phyloP scores from a whole-genome alignment of 2,329 filamentous ascomycete genomes.

The Dissoconium aciculare region DNA sequence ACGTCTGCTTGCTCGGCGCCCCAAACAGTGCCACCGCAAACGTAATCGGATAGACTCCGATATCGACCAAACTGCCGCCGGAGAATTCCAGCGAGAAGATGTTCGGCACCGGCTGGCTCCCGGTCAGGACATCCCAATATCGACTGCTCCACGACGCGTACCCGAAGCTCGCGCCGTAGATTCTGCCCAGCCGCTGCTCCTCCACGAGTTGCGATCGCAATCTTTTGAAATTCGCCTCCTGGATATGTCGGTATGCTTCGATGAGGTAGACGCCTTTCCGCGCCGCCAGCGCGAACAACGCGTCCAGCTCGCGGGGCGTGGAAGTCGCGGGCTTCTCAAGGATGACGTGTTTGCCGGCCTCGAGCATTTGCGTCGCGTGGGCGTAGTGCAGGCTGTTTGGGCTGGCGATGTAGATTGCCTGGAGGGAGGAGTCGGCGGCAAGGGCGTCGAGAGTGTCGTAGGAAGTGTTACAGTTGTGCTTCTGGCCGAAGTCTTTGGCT shows the following conservation, averaged over 20 bases:
- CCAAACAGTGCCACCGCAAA: slow-evolving; percentile 36
- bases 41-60: slow-evolving; percentile 35
- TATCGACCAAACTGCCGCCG: slow-evolving; percentile 34
- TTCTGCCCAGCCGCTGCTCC: slow-evolving; percentile 25
- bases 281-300: slow-evolving; percentile 29
- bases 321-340: slow-evolving; percentile 37
- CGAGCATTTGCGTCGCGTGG: slow-evolving; percentile 30
- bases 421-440: slow-evolving; percentile 25
- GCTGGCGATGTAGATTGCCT: slow-evolving; percentile 35
- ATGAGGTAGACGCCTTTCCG: slow-evolving; percentile 30
- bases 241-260: slow-evolving; percentile 36
- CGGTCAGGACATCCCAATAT: slow-evolving; percentile 33
- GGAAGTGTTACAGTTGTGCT: slow-evolving; percentile 24
- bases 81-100: slow-evolving; percentile 35
- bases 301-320: slow-evolving; percentile 29
- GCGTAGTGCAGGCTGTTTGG: slow-evolving; percentile 35
- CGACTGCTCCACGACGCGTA: slow-evolving; percentile 33
- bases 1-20: slow-evolving; percentile 26
- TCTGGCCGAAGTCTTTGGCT: slow-evolving; percentile 29
- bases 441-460: slow-evolving; percentile 30
- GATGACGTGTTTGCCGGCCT: slow-evolving; percentile 34
- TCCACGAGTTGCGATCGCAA: slow-evolving; percentile 25
- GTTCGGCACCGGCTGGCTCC: slow-evolving; percentile 32
- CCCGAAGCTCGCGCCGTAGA: slow-evolving; percentile 32
- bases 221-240: slow-evolving; percentile 35